phyloP scores from a whole-genome alignment of 2,329 filamentous ascomycete species.

The Exserohilum rostratum region DNA sequence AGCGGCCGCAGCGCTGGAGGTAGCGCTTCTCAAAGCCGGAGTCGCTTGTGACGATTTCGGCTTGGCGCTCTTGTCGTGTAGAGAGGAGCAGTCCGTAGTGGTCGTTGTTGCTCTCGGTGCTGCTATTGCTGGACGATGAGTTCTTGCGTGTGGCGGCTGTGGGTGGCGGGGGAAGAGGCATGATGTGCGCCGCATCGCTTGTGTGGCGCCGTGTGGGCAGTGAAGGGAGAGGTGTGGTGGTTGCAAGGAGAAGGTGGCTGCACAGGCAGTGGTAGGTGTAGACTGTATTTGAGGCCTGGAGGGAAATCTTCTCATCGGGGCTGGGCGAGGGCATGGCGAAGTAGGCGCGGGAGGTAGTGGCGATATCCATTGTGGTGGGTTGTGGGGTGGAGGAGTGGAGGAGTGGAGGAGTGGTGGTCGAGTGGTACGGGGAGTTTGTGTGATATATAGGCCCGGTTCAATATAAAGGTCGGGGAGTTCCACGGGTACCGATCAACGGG shows the following conservation, averaged over 20 bases:
- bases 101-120: conserved; percentile 22
- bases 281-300: conserved; percentile 47
- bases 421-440: background rate
- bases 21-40: conserved; percentile 73
- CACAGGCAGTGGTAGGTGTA: conserved; percentile 70
- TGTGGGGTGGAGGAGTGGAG: background rate
- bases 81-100: conserved; percentile 60
- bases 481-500: conserved; percentile 9
- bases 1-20: conserved; percentile 64
- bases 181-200: conserved; percentile 63
- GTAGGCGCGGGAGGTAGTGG: conserved; percentile 38
- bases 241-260: conserved; percentile 67
- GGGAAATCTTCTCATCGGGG: conserved; percentile 40
- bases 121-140: conserved; percentile 10
- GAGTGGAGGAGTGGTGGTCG: background rate
- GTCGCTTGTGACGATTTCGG: conserved; percentile 60
- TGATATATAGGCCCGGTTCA: background rate
- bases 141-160: conserved; percentile 14
- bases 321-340: conserved; percentile 43
- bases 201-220: conserved; percentile 60
- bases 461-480: background rate
- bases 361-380: conserved; percentile 36
- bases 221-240: conserved; percentile 57
- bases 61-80: conserved; percentile 55
- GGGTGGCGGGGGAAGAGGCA: conserved; percentile 56